phyloP scores from a whole-genome alignment of 225 moss, liverwort and hornwort species.

The Polytrichum commune region DNA sequence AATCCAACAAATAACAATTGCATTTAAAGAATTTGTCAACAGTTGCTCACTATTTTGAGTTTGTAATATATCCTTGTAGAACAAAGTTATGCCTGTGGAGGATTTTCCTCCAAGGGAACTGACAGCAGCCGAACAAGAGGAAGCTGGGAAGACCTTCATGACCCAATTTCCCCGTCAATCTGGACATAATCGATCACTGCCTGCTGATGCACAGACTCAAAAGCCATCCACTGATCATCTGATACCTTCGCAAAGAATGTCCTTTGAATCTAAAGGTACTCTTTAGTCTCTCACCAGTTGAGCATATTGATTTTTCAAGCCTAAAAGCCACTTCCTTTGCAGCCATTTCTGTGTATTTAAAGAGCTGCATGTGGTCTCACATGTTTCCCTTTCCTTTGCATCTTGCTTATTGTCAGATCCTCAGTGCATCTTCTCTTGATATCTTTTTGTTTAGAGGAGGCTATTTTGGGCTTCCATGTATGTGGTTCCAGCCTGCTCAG shows the following conservation, averaged over 20 bases:
- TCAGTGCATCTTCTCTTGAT: too few relatives aligned
- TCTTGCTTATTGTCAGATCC: too few relatives aligned
- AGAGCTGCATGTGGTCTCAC: not conserved
- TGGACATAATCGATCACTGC: constrained; percentile 25
- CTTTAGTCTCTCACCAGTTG: too few relatives aligned
- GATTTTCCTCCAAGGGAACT: constrained; percentile 59
- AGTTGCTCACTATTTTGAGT: constrained; percentile 5
- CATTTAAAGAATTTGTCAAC: not conserved
- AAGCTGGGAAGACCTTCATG: constrained; percentile 52
- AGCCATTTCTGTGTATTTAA: too few relatives aligned
- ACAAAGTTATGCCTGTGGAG: constrained; percentile 46
- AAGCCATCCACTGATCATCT: constrained; percentile 25
- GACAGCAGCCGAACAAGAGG: constrained; percentile 68
- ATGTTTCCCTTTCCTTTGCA: not conserved
- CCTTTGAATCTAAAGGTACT: constrained; percentile 18
- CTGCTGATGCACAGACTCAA: constrained; percentile 37
- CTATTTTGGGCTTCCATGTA: too few relatives aligned
- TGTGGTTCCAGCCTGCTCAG: too few relatives aligned
- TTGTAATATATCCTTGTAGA: constrained; percentile 29
- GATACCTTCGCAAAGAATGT: constrained; percentile 30
- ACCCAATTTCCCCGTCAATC: constrained; percentile 57
- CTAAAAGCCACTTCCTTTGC: too few relatives aligned
- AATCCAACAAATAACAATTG: too few relatives aligned
- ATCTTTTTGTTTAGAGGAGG: too few relatives aligned
- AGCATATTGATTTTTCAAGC: too few relatives aligned